Base-by-base conservation (phyloP, 306 rosid species). In the Cucumis sativus region DNA sequence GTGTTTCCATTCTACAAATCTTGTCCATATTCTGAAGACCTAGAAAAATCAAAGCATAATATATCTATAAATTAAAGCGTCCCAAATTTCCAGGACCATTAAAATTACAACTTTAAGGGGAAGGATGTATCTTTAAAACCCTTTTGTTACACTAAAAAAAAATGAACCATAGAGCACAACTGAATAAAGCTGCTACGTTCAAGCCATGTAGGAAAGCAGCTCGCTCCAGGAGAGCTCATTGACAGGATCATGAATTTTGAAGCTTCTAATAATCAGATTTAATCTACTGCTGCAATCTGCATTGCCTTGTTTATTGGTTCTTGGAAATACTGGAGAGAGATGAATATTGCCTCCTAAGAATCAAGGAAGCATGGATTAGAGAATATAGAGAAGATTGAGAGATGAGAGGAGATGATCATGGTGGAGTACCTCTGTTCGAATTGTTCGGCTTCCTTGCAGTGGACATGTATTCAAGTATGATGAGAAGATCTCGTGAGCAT, bases 401-500 rank as follows among this genome's bases (percentile, higher is more conserved):
- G 5, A 73, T 8, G 3, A 0, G 40, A 71, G 77, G 43, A 49
- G 64, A 59, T 65, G 25, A 75, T 66, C 79, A 10, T 68, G 0
- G 59, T 25, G 39, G 28, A 25, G 62, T 88, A 95, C 99, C 97
- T 95, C 99, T 25, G 99, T 95, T 81, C 97, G 98, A 80, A 95
- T 92, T 41, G 99, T 95, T 83, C 97, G 92, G 84, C 99, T 95
- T 68, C 99, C 99, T 83, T 95, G 99, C 75, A 87, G 81, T 4
- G 99, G 97, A 79, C 99, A 95, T 37, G 96, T 95, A 80, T 95
- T 95, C 77, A 90, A 84, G 86, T 95, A 95, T 30, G 79, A 81
- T 80, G 82, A 52, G 58, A 95, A 95, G 20, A 83, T 84, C 45
- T 88, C 92, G 25, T 76, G 80, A 30, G 84, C 92, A 71, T 83